These are phyloP conservation scores for Microascus cirrosus DNA, from an alignment of 2,329 filamentous ascomycete species.

Conservation along the genomic window DNA sequence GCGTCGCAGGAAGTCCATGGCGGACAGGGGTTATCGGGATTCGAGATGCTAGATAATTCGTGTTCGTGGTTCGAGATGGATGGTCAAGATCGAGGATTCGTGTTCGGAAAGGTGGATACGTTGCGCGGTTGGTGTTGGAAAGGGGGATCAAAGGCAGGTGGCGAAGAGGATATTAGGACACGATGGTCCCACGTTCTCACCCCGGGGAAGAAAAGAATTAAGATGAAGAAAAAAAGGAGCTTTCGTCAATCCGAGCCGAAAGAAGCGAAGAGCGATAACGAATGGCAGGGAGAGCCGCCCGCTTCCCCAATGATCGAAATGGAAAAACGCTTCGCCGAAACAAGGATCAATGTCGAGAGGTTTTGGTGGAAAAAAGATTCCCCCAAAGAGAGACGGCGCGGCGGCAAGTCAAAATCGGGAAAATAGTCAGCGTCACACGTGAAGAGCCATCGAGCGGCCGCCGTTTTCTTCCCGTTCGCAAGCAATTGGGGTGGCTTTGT, in stretches of 20 bases:
- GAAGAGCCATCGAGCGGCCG: slow-evolving; percentile 1
- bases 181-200: no score
- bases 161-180: background rate
- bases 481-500: background rate
- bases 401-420: background rate
- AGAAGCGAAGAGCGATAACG: slow-evolving; percentile 4
- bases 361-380: background rate
- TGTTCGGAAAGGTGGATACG: no score
- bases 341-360: background rate
- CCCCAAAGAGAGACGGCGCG: background rate
- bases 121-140: background rate
- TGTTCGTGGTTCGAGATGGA: background rate
- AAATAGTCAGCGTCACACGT: background rate
- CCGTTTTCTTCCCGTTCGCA: background rate
- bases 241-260: background rate
- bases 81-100: no score
- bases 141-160: background rate
- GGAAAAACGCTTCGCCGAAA: background rate
- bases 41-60: background rate
- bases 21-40: background rate
- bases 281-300: slow-evolving; percentile 3
- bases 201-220: background rate
- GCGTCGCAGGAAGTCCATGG: slow-evolving; percentile 49
- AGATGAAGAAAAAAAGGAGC: background rate
- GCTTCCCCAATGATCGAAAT: no score